A percentile compares a stretch with the other conserved stretches of the same genome.
These are phyloP conservation scores for Neocatenulostroma microsporum DNA, from an alignment of 2,329 filamentous ascomycete species.

Conservation along the genomic window DNA sequence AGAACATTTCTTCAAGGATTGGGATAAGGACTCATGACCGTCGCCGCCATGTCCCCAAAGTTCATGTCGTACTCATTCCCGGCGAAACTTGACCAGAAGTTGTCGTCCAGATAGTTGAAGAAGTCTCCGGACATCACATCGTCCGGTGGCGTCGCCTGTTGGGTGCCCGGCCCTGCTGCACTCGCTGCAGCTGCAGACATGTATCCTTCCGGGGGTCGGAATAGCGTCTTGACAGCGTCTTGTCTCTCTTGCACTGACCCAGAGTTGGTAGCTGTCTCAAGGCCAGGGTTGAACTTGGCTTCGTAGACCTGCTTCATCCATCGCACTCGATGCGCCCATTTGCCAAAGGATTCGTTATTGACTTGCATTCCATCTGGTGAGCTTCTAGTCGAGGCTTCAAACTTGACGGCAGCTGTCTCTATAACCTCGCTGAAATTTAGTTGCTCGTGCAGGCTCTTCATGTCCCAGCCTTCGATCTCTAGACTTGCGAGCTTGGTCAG, in stretches of 20 bases:
- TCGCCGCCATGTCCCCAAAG: slow-evolving; percentile 6
- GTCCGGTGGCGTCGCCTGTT: slow-evolving; percentile 19
- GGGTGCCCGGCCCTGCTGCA: slow-evolving; percentile 4
- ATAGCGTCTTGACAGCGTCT: neutral
- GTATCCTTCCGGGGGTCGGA: neutral
- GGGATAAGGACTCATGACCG: slow-evolving; percentile 1
- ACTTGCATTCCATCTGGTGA: slow-evolving; percentile 20
- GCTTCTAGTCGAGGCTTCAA: slow-evolving; percentile 14
- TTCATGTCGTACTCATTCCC: slow-evolving; percentile 10
- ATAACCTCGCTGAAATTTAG: slow-evolving; percentile 17
- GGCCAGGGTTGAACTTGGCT: slow-evolving; percentile 15
- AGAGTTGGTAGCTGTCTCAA: neutral
- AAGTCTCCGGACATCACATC: slow-evolving; percentile 20
- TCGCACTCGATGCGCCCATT: slow-evolving; percentile 21
- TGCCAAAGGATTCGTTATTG: slow-evolving; percentile 25
- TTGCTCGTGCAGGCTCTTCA: slow-evolving; percentile 13
- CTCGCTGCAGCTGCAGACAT: too few species aligned
- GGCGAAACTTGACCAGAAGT: slow-evolving; percentile 19
- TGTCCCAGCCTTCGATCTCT: slow-evolving; percentile 26
- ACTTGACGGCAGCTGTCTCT: slow-evolving; percentile 16
- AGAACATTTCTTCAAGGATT: too few species aligned
- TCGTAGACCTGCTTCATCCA: slow-evolving; percentile 25
- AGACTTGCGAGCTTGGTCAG: slow-evolving; percentile 23
- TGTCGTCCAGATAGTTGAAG: slow-evolving; percentile 23
- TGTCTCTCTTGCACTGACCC: neutral